Conservation (phyloP, 495 filamentous ascomycete species). For the Aspergillus steynii region DNA sequence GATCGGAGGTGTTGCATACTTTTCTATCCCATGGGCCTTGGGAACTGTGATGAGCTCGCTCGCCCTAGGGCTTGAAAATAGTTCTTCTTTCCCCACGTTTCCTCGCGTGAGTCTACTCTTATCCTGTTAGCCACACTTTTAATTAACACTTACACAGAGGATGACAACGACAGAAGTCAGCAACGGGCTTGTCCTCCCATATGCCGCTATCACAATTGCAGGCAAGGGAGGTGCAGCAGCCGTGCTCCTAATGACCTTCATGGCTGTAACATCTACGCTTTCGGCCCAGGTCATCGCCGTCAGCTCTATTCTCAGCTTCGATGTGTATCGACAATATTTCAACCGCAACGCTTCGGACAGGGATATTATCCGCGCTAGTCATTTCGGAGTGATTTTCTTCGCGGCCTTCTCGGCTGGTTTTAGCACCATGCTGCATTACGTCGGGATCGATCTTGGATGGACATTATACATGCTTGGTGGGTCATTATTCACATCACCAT, state of each 20-base stretch:
- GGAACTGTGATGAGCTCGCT: conserved; percentile 45
- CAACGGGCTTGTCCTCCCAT: conserved; percentile 42
- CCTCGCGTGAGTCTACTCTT: conserved; percentile 31
- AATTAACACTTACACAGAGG: conserved; percentile 6
- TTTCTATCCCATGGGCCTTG: conserved; percentile 44
- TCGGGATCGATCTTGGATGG: conserved; percentile 36
- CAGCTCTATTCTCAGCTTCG: conserved; percentile 42
- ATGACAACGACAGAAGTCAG: conserved; percentile 42
- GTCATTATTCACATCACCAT: conserved; percentile 3
- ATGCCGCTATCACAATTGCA: conserved; percentile 42
- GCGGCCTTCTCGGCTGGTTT: conserved; percentile 41
- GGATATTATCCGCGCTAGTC: conserved; percentile 38
- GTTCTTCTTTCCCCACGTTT: conserved; percentile 44
- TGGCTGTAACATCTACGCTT: conserved; percentile 46
- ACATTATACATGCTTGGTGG: conserved; percentile 43
- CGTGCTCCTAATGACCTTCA: conserved; percentile 45
- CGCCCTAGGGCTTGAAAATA: conserved; percentile 41
- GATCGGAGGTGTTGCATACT: conserved; percentile 46
- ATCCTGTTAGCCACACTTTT: no score
- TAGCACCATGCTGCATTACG: conserved; percentile 41
- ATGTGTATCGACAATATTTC: conserved; percentile 48
- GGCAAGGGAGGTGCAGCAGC: conserved; percentile 45
- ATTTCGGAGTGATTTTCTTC: conserved; percentile 48
- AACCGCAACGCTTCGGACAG: conserved; percentile 40
- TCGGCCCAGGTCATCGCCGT: conserved; percentile 47